Evolutionary conservation across 371 early-diverging fungal genomes (phyloP).

Genomic region (Apophysomyces ossiformis): DNA sequence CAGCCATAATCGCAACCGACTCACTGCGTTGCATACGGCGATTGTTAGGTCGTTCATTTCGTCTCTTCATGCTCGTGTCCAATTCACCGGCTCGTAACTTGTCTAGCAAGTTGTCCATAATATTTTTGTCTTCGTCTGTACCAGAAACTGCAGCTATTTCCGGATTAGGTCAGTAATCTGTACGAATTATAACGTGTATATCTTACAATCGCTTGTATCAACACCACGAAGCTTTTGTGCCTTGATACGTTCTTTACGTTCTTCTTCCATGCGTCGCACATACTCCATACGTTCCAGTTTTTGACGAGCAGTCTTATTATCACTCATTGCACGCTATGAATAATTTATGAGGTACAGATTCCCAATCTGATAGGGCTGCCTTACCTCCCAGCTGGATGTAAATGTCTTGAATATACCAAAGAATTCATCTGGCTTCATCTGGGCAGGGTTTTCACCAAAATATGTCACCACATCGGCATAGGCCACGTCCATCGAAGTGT

Average conservation of each 20-base stretch:
- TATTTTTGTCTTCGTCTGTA: conserved; percentile 69
- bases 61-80: conserved; percentile 64
- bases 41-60: conserved; percentile 38
- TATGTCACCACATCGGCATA: conserved; percentile 74
- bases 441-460: conserved; percentile 83
- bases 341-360: background rate
- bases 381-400: conserved; percentile 69
- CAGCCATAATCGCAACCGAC: conserved; percentile 68
- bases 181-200: background rate
- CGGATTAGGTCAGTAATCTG: conserved; percentile 6
- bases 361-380: background rate
- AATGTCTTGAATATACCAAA: conserved; percentile 88
- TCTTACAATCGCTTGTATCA: conserved; percentile 49
- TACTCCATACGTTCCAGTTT: conserved; percentile 52
- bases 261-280: conserved; percentile 45
- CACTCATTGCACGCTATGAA: conserved; percentile 51
- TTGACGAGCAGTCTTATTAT: conserved; percentile 46
- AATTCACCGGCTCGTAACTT: conserved; percentile 74
- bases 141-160: conserved; percentile 42
- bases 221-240: conserved; percentile 50
- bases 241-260: conserved; percentile 47
- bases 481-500: conserved; percentile 64
- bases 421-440: conserved; percentile 89
- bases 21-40: conserved; percentile 62
- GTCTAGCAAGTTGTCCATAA: conserved; percentile 83